A percentile compares a stretch with the other conserved stretches of the same genome.
These are phyloP conservation scores for Brassica incana DNA, from an alignment of 345 rosid species.

Conservation along the genomic window DNA sequence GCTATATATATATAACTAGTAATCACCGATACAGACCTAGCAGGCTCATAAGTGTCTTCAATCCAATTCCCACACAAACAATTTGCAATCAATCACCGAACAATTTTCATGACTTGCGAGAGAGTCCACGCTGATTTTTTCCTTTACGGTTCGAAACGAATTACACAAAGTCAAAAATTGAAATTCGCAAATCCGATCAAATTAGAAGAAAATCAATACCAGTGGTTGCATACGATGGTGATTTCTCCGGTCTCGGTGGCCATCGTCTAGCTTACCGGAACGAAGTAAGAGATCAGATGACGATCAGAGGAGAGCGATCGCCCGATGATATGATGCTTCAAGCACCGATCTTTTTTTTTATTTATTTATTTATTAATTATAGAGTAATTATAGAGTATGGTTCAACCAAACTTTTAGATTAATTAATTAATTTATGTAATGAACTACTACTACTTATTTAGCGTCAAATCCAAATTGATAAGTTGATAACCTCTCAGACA, in stretches of 20 bases:
- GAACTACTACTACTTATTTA: no score
- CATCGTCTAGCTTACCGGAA: conserved; percentile 45
- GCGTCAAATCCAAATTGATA: no score
- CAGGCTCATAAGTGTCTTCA: conserved; percentile 18
- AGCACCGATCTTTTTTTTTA: conserved; percentile 5
- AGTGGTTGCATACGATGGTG: conserved; percentile 74
- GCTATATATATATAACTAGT: neutral
- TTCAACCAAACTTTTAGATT: conserved; percentile 28
- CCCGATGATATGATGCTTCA: neutral
- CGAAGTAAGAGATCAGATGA: conserved; percentile 16
- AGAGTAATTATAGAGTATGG: neutral
- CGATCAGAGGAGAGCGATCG: conserved; percentile 2
- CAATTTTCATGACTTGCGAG: neutral
- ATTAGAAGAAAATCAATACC: conserved; percentile 40
- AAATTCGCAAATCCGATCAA: neutral
- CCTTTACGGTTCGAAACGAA: neutral
- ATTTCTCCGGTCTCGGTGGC: conserved; percentile 59
- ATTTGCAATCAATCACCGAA: neutral
- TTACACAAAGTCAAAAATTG: neutral
- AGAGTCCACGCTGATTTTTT: neutral
- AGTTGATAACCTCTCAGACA: no score
- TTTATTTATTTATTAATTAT: neutral
- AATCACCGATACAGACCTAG: conserved; percentile 24
- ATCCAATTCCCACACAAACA: neutral
- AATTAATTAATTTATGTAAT: neutral